phyloP scores from a whole-genome alignment of 176 grass and related monocot genomes.

The Triticum monococcum region DNA sequence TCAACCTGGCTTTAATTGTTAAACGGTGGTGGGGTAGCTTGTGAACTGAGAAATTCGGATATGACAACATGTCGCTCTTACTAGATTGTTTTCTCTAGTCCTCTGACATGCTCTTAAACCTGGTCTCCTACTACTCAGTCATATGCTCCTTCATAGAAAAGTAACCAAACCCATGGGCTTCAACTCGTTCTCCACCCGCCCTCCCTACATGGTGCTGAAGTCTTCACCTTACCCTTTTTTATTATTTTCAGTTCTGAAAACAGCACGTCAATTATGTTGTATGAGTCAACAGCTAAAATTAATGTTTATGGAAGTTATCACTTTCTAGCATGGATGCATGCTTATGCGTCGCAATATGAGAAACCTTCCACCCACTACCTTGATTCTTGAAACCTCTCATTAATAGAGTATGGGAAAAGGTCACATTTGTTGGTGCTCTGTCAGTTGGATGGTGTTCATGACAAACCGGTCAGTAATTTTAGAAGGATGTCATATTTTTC shows the following conservation, averaged over 20 bases:
- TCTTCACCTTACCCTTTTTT: neutral
- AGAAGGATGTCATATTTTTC: neutral
- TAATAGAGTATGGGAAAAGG: neutral
- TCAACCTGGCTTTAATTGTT: neutral
- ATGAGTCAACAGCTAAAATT: neutral
- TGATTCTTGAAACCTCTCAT: neutral
- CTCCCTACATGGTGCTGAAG: neutral
- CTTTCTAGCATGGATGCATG: neutral
- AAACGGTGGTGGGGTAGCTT: neutral
- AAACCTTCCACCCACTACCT: neutral
- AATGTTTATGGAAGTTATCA: conserved; percentile 17
- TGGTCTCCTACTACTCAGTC: neutral
- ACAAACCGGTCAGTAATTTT: neutral
- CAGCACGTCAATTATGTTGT: neutral
- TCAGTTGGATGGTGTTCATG: too few relatives aligned
- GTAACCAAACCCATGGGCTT: neutral
- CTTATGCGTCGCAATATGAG: neutral
- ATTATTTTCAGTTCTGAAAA: neutral
- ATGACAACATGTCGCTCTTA: neutral
- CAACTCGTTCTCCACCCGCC: neutral
- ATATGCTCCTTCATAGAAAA: neutral
- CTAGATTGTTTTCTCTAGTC: neutral
- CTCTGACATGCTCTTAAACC: neutral
- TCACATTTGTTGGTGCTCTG: too few relatives aligned
- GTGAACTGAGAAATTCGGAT: neutral